These are phyloP conservation scores for Aquanectria penicillioides DNA, from an alignment of 2,329 filamentous ascomycete genomes.

Conservation along the genomic window DNA sequence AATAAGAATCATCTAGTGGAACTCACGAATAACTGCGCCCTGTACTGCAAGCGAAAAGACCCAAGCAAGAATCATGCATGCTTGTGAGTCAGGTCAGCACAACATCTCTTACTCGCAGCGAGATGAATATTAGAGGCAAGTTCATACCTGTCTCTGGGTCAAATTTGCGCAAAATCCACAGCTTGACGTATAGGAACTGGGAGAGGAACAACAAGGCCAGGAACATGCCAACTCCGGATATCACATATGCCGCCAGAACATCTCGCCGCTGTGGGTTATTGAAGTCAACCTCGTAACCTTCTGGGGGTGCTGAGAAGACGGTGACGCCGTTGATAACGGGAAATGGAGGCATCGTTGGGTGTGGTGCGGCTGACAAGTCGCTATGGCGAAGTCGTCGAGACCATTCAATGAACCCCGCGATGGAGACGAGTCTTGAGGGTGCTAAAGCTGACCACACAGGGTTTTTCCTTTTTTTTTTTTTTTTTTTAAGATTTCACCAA, in stretches of 20 bases:
- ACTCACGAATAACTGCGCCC: slow-evolving; percentile 28
- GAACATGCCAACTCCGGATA: slow-evolving; percentile 30
- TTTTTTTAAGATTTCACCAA: too few species aligned
- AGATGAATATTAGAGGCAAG: not conserved
- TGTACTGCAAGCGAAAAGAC: slow-evolving; percentile 35
- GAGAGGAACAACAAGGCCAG: slow-evolving; percentile 35
- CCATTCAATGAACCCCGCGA: slow-evolving; percentile 3
- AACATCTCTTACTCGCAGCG: not conserved
- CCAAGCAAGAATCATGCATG: slow-evolving; percentile 32
- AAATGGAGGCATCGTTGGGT: slow-evolving; percentile 22
- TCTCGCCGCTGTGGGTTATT: slow-evolving; percentile 42
- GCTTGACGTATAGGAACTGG: slow-evolving; percentile 40
- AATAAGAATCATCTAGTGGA: too few species aligned
- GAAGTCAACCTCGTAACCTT: slow-evolving; percentile 47
- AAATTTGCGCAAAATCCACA: slow-evolving; percentile 30
- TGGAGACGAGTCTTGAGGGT: too few species aligned
- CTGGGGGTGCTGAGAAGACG: slow-evolving; percentile 38
- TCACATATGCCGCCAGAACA: slow-evolving; percentile 31
- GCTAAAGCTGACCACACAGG: too few species aligned
- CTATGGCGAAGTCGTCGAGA: not conserved
- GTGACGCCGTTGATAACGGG: slow-evolving; percentile 30
- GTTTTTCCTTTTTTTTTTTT: too few species aligned
- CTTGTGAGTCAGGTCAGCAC: slow-evolving; percentile 22
- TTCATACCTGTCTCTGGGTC: slow-evolving; percentile 34
- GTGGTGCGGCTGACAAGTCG: not conserved